phyloP scores from a whole-genome alignment of 257 asterid genomes.

The Ligustrum vulgare region DNA sequence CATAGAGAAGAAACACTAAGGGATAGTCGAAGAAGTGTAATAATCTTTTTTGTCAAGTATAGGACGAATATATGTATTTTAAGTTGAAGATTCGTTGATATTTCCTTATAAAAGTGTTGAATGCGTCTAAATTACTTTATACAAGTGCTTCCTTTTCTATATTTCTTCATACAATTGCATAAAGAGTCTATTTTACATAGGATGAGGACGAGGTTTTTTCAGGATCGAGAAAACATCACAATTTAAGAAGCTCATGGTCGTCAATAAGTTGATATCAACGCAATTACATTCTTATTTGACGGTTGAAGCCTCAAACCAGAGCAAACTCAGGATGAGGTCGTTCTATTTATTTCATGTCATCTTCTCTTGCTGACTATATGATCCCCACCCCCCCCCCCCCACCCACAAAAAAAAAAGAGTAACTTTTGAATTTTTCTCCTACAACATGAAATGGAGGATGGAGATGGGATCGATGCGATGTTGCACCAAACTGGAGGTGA shows the following conservation, averaged over 20 bases:
- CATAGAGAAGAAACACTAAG: too few species aligned
- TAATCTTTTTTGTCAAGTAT: too few species aligned
- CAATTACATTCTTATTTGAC: conserved; percentile 51
- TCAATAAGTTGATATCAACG: conserved; percentile 36
- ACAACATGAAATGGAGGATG: conserved; percentile 50
- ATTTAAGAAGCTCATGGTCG: conserved; percentile 46
- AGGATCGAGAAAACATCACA: conserved; percentile 52
- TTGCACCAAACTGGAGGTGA: conserved; percentile 44
- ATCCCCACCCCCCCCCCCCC: too few species aligned
- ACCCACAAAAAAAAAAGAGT: neutral
- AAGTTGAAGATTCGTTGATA: neutral
- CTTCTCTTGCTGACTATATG: neutral
- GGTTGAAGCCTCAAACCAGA: conserved; percentile 55
- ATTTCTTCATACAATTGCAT: neutral
- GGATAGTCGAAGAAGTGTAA: too few species aligned
- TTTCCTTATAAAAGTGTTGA: neutral
- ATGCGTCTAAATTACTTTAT: too few species aligned
- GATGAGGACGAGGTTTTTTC: conserved; percentile 48
- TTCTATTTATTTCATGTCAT: neutral
- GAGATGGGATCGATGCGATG: conserved; percentile 52
- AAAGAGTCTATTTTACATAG: conserved; percentile 23
- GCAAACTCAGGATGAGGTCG: conserved; percentile 72
- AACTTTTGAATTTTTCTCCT: neutral
- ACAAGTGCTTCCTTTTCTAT: too few species aligned
- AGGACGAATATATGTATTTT: too few species aligned